Evolutionary conservation across 441 rosid species (phyloP).

Genomic region (Syzygium malaccense): DNA sequence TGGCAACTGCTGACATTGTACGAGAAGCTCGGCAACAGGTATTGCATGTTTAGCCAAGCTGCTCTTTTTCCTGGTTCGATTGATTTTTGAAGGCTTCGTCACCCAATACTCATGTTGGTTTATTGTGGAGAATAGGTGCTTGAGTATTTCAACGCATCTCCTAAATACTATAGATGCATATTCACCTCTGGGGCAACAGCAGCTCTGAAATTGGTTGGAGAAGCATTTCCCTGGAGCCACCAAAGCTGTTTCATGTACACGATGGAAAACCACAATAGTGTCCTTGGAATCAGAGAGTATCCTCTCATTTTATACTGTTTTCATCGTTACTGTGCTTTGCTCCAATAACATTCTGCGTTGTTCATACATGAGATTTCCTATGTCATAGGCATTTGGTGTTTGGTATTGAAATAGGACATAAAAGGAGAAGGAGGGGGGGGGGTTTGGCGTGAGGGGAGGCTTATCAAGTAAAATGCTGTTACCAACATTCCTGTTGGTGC

Average conservation of each 20-base stretch:
- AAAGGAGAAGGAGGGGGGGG: background rate
- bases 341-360: background rate
- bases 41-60: constrained; percentile 7
- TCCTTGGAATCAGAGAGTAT: constrained; percentile 98
- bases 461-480: background rate
- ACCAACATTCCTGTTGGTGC: background rate
- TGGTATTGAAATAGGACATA: background rate
- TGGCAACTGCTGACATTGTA: constrained; percentile 50
- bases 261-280: constrained; percentile 95
- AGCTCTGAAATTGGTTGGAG: constrained; percentile 85
- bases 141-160: constrained; percentile 78
- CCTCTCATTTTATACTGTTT: constrained; percentile 18
- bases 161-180: constrained; percentile 73
- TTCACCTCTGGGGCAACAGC: constrained; percentile 96
- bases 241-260: constrained; percentile 68
- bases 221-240: constrained; percentile 82
- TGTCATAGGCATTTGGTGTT: background rate
- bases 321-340: background rate
- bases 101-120: background rate
- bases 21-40: constrained; percentile 81
- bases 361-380: background rate
- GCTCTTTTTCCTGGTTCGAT: background rate
- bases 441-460: background rate
- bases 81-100: background rate
- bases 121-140: constrained; percentile 49